Evolutionary conservation across 2,329 filamentous ascomycete genomes (phyloP), one percentile per base, ranked within the genome.

Genomic region (Cytospora chrysosperma): DNA sequence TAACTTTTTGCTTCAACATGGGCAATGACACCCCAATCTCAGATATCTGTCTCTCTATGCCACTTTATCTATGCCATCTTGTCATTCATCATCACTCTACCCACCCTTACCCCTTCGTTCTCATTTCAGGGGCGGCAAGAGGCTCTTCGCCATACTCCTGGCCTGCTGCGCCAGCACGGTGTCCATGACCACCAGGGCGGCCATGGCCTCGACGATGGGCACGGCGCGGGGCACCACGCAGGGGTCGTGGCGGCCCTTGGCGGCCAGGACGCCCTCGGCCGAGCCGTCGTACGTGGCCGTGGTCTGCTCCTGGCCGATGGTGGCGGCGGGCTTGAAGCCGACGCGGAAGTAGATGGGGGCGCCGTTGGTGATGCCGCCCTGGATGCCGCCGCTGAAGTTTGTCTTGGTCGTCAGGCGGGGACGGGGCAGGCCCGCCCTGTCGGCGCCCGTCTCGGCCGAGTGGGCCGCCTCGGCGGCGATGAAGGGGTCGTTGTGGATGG

Each of bases 331-430:
- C 83, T 98, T 98, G 86, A 98, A 98, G 19, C 87, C 93, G 6
- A 97, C 89, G 57, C 90, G 88, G 85, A 98, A 98, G 83, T 95
- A 98, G 79, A 98, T 92, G 64, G 88, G 89, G 43, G 92, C 91
- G 63, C 94, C 95, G 76, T 98, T 98, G 57, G 90, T 89, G 77
- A 98, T 98, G 59, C 94, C 94, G 51, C 94, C 95, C 79, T 98
- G 94, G 70, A 98, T 92, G 68, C 94, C 95, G 15, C 94, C 94
- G 2, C 90, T 94, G 81, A 97, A 93, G 81, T 98, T 98, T 28
- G 94, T 97, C 80, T 90, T 91, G 62, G 94, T 97, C 10, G 88
- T 89, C 59, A 97, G 84, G 67, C 82, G 84, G 21, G 90, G 86
- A 64, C 80, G 78, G 32, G 79, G 76, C 19, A 82, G 75, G 32